Evolutionary conservation across 2,329 filamentous ascomycete genomes (phyloP).

Genomic region (Alternaria novae-zelandiae): DNA sequence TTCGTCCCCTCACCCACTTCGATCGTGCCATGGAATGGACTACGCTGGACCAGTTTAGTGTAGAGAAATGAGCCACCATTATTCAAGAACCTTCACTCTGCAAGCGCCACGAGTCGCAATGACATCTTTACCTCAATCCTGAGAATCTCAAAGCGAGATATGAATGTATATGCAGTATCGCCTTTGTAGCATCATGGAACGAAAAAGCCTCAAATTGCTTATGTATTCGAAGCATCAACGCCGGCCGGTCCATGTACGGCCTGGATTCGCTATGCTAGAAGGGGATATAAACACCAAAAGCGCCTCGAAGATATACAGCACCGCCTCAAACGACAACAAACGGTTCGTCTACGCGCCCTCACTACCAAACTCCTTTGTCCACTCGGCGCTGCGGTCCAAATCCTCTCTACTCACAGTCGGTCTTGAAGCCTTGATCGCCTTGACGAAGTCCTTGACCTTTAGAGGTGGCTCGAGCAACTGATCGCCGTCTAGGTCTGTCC

Average conservation of each 20-base stretch:
- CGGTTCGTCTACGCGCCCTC: slow-evolving; percentile 68
- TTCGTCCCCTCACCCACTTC: neutral
- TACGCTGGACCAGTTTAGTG: neutral
- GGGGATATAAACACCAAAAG: slow-evolving; percentile 18
- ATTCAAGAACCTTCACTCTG: neutral
- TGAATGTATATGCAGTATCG: neutral
- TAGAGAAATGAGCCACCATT: neutral
- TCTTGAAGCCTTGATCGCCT: slow-evolving; percentile 84
- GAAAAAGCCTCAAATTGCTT: neutral
- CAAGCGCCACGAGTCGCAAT: neutral
- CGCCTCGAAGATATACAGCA: slow-evolving; percentile 13
- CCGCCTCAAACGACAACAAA: neutral
- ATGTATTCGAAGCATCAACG: neutral
- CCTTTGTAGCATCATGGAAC: neutral
- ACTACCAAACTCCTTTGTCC: slow-evolving; percentile 95
- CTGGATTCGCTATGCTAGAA: slow-evolving; percentile 14
- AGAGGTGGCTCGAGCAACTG: slow-evolving; percentile 85
- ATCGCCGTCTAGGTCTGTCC: slow-evolving; percentile 85
- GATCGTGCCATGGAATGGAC: slow-evolving; percentile 3
- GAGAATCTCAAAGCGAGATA: neutral
- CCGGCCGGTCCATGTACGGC: neutral
- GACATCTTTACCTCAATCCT: neutral
- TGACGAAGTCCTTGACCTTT: slow-evolving; percentile 88
- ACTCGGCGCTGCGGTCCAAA: slow-evolving; percentile 82
- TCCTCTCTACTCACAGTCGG: slow-evolving; percentile 92